A percentile compares a stretch with the other conserved stretches of the same genome.
Evolutionary conservation across 441 rosid genomes (phyloP).

Genomic region (Rhodomyrtus psidioides): DNA sequence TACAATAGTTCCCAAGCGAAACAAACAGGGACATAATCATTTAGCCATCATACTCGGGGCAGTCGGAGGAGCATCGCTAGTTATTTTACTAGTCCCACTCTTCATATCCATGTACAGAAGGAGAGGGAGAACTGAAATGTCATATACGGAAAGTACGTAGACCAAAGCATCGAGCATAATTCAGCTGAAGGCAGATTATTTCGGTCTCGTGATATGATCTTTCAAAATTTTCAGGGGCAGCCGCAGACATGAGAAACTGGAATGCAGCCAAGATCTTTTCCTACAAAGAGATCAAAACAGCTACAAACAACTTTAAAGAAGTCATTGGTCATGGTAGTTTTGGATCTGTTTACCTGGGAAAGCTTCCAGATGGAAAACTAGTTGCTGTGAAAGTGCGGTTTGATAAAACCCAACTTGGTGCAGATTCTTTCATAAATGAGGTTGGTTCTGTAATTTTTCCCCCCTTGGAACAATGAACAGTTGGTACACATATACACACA

Average conservation of each 20-base stretch:
- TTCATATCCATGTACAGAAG: constrained; percentile 27
- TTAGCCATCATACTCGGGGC: constrained; percentile 49
- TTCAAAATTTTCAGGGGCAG: constrained; percentile 30
- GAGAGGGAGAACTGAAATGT: constrained; percentile 34
- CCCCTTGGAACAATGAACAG: neutral
- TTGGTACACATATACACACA: neutral
- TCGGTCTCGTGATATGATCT: constrained; percentile 6
- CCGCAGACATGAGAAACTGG: constrained; percentile 66
- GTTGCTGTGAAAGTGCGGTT: constrained; percentile 90
- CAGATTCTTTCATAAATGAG: constrained; percentile 92
- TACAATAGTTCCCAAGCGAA: constrained; percentile 43
- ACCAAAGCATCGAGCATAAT: neutral
- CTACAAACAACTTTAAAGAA: constrained; percentile 72
- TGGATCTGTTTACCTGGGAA: constrained; percentile 84
- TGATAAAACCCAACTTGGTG: constrained; percentile 79
- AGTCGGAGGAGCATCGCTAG: constrained; percentile 46
- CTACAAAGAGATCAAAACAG: constrained; percentile 73
- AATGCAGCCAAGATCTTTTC: constrained; percentile 69
- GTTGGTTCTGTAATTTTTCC: constrained; percentile 16
- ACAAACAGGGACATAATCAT: constrained; percentile 26
- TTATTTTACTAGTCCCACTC: constrained; percentile 29
- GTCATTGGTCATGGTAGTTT: constrained; percentile 89
- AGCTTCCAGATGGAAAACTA: constrained; percentile 63
- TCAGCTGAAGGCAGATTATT: neutral
- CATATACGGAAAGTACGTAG: constrained; percentile 38